Evolutionary conservation across 345 rosid species (phyloP), one percentile per base, ranked within the genome.

Genomic region (Dovyalis caffra): DNA sequence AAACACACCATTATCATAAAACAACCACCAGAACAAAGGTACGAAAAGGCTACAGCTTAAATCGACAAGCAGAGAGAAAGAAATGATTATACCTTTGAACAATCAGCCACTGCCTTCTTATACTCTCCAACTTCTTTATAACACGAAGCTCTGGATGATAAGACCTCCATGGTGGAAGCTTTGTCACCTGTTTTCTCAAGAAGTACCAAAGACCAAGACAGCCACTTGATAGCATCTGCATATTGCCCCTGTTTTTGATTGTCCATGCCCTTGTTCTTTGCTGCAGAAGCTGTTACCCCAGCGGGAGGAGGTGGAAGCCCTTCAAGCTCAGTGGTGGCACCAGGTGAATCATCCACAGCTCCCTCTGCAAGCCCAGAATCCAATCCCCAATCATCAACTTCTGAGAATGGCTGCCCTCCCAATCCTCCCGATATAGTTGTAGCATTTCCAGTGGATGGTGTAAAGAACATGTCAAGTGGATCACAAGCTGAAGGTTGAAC

Each of bases 71-170:
- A 71, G 34, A 51, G 45, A 31, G 65, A 68, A 70, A 62, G 63
- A 45, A 31, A 64, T 21, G 67, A 61, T 64, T 35, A 74, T 90
- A 92, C 98, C 99, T 88, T 88, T 25, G 98, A 83, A 79, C 98
- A 95, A 80, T 93, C 99, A 28, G 94, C 90, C 37, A 95, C 99
- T 35, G 99, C 99, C 86, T 95, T 93, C 86, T 95, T 95, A 82
- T 95, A 91, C 82, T 95, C 99, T 63, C 99, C 99, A 69, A 93
- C 99, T 86, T 95, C 99, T 85, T 93, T 95, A 86, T 93, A 95
- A 75, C 99, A 95, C 1, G 99, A 95, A 77, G 99, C 99, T 75
- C 99, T 90, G 83, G 84, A 77, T 2, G 98, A 84, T 77, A 91
- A 87, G 74, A 89, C 98, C 58, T 95, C 98, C 1, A 31, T 70